A percentile compares a stretch with the other conserved stretches of the same genome.
phyloP scores from a whole-genome alignment of 805 yeast species.

The Lachancea nothofagi region DNA sequence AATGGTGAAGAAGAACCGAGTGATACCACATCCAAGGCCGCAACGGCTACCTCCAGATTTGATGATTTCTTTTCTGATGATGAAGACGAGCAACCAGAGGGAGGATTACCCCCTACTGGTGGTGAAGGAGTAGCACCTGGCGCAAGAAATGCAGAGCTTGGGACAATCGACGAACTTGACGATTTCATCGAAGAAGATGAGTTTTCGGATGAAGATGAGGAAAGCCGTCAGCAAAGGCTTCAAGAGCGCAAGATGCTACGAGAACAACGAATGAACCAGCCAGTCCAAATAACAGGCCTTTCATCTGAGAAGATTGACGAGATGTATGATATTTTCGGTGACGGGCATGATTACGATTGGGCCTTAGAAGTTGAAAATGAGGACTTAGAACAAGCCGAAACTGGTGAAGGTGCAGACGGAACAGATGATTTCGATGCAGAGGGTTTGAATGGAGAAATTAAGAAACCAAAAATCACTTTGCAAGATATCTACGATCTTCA shows the following conservation, averaged over 20 bases:
- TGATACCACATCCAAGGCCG: constrained; percentile 14
- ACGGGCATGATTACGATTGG: constrained; percentile 97
- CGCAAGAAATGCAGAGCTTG: constrained; percentile 33
- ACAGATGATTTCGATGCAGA: constrained; percentile 39
- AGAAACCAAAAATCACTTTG: constrained; percentile 42
- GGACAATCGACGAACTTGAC: constrained; percentile 75
- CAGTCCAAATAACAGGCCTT: constrained; percentile 53
- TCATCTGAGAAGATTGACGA: constrained; percentile 92
- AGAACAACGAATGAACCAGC: constrained; percentile 44
- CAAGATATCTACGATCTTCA: constrained; percentile 92
- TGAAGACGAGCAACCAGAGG: constrained; percentile 31
- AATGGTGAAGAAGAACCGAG: constrained; percentile 30
- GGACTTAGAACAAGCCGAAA: constrained; percentile 48
- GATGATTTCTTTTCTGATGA: constrained; percentile 41
- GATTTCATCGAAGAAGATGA: constrained; percentile 98
- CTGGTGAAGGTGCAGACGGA: constrained; percentile 27
- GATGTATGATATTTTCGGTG: constrained; percentile 91
- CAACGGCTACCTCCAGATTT: constrained; percentile 23
- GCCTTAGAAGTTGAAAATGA: constrained; percentile 87
- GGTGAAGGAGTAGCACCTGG: constrained; percentile 20
- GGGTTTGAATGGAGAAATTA: constrained; percentile 30
- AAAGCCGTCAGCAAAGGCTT: constrained; percentile 39
- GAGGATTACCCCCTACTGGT: constrained; percentile 10
- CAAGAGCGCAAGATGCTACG: constrained; percentile 31
- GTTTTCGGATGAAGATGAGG: constrained; percentile 74